These are phyloP conservation scores for Stagonosporopsis cucurbitacearum DNA, from an alignment of 2,329 filamentous ascomycete species.

Conservation along the genomic window DNA sequence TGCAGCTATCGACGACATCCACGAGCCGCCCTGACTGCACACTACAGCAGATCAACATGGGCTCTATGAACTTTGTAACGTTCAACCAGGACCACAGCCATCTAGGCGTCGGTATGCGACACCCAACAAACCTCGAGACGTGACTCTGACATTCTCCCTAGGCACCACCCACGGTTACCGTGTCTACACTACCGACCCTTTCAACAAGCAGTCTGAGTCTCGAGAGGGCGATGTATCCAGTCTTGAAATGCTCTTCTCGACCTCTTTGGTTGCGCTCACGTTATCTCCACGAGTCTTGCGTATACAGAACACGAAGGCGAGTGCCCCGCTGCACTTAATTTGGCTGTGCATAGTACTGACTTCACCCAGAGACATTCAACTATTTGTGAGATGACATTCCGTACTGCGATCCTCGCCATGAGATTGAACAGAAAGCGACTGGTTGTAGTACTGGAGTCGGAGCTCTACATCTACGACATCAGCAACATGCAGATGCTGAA, in stretches of 20 bases:
- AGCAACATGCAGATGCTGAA: constrained; percentile 96
- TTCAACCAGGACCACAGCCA: constrained; percentile 99
- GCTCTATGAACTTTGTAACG: constrained; percentile 90
- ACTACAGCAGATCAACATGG: constrained; percentile 17
- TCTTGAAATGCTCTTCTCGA: constrained; percentile 98
- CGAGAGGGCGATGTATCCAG: constrained; percentile 95
- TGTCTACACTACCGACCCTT: constrained; percentile 96
- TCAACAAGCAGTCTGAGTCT: constrained; percentile 92
- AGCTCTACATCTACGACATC: constrained; percentile 98
- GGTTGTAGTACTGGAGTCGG: constrained; percentile 90
- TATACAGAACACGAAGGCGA: constrained; percentile 96
- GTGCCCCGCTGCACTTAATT: constrained; percentile 24
- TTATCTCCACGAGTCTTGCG: constrained; percentile 89
- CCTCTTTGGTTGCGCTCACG: constrained; percentile 91
- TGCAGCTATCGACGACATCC: constrained; percentile 14
- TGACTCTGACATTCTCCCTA: constrained; percentile 46
- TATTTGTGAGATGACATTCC: constrained; percentile 98
- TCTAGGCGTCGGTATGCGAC: constrained; percentile 81
- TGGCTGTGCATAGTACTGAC: not conserved
- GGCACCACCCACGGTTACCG: constrained; percentile 93
- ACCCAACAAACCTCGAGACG: no score
- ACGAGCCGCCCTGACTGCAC: constrained; percentile 8
- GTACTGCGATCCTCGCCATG: constrained; percentile 92
- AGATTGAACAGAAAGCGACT: constrained; percentile 93
- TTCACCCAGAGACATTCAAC: constrained; percentile 70